phyloP scores from a whole-genome alignment of 2,329 filamentous ascomycete genomes.

The Nakataea oryzae region DNA sequence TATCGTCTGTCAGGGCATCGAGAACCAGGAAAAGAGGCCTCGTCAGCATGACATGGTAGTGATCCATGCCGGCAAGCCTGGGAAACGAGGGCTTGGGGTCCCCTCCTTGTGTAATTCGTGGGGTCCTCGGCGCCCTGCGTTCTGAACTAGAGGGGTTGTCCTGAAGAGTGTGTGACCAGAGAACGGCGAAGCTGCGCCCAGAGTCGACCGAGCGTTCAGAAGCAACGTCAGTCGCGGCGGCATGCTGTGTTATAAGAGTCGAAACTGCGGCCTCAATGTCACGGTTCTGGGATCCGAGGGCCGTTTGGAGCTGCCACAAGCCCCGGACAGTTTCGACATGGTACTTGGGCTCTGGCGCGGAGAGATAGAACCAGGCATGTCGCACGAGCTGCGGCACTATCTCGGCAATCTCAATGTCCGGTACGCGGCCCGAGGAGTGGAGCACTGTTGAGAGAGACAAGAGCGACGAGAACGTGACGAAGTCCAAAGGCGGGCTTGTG shows the following conservation, averaged over 20 bases:
- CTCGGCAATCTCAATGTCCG: slow-evolving; percentile 40
- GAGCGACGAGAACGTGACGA: slow-evolving; percentile 47
- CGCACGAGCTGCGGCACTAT: slow-evolving; percentile 60
- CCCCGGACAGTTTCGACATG: slow-evolving; percentile 86
- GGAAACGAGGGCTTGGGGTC: slow-evolving; percentile 11
- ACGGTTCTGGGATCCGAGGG: slow-evolving; percentile 55
- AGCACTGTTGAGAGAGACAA: slow-evolving; percentile 48
- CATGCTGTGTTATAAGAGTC: slow-evolving; percentile 51
- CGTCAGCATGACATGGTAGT: slow-evolving; percentile 65
- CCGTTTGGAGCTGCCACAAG: slow-evolving; percentile 75
- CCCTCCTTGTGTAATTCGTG: slow-evolving; percentile 21
- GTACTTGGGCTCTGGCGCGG: slow-evolving; percentile 77
- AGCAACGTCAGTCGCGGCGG: slow-evolving; percentile 27
- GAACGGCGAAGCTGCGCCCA: slow-evolving; percentile 58
- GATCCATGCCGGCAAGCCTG: slow-evolving; percentile 43
- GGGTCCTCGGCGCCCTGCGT: slow-evolving; percentile 36
- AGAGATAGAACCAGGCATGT: slow-evolving; percentile 70
- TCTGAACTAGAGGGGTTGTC: slow-evolving; percentile 39
- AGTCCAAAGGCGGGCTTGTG: slow-evolving; percentile 27
- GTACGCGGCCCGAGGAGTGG: slow-evolving; percentile 41
- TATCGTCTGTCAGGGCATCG: slow-evolving; percentile 64
- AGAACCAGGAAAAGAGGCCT: slow-evolving; percentile 74
- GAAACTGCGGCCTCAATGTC: slow-evolving; percentile 74
- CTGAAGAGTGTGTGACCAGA: slow-evolving; percentile 74
- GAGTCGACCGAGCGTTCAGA: slow-evolving; percentile 42